These are phyloP conservation scores for Pseudonectria buxi DNA, from an alignment of 2,329 filamentous ascomycete species.

Conservation along the genomic window DNA sequence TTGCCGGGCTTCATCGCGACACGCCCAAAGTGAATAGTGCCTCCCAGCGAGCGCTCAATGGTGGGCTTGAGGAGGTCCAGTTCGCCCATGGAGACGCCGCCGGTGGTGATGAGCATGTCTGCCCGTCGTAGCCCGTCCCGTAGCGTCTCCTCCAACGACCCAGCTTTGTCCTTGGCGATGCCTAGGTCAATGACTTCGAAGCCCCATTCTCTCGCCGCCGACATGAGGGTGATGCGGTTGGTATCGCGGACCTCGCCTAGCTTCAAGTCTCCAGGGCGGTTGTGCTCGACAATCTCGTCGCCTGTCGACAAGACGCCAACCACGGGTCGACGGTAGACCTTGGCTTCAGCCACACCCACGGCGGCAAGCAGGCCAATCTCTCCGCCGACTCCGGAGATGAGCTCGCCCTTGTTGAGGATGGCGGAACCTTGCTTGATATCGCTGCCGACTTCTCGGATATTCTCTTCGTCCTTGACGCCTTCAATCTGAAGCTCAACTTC, in stretches of 20 bases:
- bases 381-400: conserved; percentile 80
- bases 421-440: conserved; percentile 65
- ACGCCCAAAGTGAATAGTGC: conserved; percentile 91
- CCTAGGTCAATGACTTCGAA: conserved; percentile 80
- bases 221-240: conserved; percentile 81
- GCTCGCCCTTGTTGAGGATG: conserved; percentile 70
- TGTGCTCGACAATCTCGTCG: conserved; percentile 81
- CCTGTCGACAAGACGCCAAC: conserved; percentile 89
- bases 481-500: conserved; percentile 81
- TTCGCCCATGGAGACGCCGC: conserved; percentile 96
- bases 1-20: conserved; percentile 98
- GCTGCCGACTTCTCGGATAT: conserved; percentile 85
- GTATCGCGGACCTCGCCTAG: conserved; percentile 89
- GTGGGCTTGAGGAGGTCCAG: conserved; percentile 94
- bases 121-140: conserved; percentile 65
- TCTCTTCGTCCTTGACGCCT: conserved; percentile 70
- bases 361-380: conserved; percentile 87
- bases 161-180: conserved; percentile 69
- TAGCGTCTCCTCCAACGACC: conserved; percentile 68
- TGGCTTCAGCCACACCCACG: conserved; percentile 66
- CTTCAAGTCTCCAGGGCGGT: conserved; percentile 53
- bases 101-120: conserved; percentile 84
- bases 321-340: conserved; percentile 67
- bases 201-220: conserved; percentile 65
- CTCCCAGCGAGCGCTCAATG: conserved; percentile 81